Conservation (phyloP, 805 yeast genomes). For the Danielozyma ontarioensis region DNA sequence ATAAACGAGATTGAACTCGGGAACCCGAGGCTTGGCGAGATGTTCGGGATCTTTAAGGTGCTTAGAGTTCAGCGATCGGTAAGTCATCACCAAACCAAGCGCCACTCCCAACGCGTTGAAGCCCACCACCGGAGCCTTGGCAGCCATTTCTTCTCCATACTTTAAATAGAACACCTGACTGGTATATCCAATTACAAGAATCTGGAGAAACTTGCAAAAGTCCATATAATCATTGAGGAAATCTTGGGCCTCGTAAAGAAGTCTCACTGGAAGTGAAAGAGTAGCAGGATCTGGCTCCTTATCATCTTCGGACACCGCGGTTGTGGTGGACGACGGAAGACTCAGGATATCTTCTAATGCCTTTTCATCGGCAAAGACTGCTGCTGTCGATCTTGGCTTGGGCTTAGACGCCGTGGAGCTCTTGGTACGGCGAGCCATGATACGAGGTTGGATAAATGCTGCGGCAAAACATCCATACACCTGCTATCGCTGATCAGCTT, state of each 20-base stretch:
- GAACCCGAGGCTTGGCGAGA: conserved; percentile 18
- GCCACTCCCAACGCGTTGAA: conserved; percentile 31
- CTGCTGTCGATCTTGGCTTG: neutral
- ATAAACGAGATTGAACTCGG: conserved; percentile 34
- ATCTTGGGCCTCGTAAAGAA: conserved; percentile 30
- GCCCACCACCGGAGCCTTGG: conserved; percentile 16
- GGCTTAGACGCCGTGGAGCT: neutral
- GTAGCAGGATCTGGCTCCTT: neutral
- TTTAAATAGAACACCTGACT: conserved; percentile 25
- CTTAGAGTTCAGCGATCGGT: conserved; percentile 14
- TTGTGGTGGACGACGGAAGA: no score
- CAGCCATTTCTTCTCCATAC: conserved; percentile 13
- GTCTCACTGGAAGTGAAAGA: conserved; percentile 8
- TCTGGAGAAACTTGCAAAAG: conserved; percentile 25
- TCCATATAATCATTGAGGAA: conserved; percentile 30
- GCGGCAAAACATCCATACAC: no score
- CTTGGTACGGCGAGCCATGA: no score
- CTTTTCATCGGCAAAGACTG: neutral
- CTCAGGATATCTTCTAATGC: no score
- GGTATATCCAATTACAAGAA: conserved; percentile 24
- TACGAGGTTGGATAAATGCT: no score
- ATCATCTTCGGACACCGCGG: no score
- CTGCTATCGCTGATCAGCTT: no score
- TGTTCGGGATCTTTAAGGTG: conserved; percentile 8
- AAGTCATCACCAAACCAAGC: conserved; percentile 23